Evolutionary conservation across 2,329 filamentous ascomycete genomes (phyloP).

Genomic region (Fusarium sp.): DNA sequence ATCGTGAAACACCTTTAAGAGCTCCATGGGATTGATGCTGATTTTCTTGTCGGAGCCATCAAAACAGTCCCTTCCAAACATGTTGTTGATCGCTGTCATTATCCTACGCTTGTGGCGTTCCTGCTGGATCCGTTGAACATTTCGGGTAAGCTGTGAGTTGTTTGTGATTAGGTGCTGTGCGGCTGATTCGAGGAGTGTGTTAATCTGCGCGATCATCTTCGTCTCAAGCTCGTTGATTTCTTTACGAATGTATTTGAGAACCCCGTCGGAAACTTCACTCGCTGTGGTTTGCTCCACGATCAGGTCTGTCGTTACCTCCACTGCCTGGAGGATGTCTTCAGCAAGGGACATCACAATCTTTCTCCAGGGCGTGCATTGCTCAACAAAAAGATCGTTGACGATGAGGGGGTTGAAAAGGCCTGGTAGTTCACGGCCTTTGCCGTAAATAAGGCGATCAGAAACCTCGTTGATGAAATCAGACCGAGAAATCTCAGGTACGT

Average conservation of each 20-base stretch:
- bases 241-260: not conserved
- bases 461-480: slow-evolving; percentile 40
- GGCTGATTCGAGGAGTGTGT: not conserved
- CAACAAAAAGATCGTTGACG: slow-evolving; percentile 67
- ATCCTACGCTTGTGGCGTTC: slow-evolving; percentile 9
- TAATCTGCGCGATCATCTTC: not conserved
- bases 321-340: slow-evolving; percentile 22
- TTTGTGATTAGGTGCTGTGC: not conserved
- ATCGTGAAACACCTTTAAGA: not conserved
- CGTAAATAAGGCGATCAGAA: slow-evolving; percentile 33
- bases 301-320: not conserved
- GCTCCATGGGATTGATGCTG: not conserved
- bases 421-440: slow-evolving; percentile 63
- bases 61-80: slow-evolving; percentile 4
- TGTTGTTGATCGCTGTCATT: not conserved
- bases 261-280: not conserved
- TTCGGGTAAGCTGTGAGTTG: not conserved
- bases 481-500: slow-evolving; percentile 2
- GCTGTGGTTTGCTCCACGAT: not conserved
- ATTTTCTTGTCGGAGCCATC: slow-evolving; percentile 1
- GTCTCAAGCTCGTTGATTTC: not conserved
- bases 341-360: slow-evolving; percentile 51
- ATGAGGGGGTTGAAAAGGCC: slow-evolving; percentile 70
- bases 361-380: slow-evolving; percentile 68
- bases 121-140: not conserved